These are phyloP conservation scores for Leccinellum albellum DNA, from an alignment of 768 basidiomycete species.

Conservation along the genomic window DNA sequence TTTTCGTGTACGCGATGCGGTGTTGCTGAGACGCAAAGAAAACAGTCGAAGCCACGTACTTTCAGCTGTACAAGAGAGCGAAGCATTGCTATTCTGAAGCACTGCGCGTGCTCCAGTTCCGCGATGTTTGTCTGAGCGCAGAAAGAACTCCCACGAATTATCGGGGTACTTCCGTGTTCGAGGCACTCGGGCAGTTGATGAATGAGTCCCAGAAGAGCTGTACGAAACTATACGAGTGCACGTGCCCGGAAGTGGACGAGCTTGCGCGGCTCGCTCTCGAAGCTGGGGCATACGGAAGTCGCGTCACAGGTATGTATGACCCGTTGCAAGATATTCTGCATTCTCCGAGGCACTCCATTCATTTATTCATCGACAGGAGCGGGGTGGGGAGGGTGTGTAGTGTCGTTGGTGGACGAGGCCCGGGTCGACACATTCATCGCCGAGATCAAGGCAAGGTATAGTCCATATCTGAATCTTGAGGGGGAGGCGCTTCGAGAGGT, in stretches of 20 bases:
- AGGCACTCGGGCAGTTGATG: conserved; percentile 67
- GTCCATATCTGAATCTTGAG: conserved; percentile 57
- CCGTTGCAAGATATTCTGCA: not conserved
- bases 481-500: conserved; percentile 58
- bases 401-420: conserved; percentile 70
- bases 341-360: not conserved
- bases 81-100: conserved; percentile 82
- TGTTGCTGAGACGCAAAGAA: not conserved
- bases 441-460: conserved; percentile 56
- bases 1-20: not conserved
- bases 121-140: conserved; percentile 55
- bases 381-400: conserved; percentile 89
- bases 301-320: not conserved
- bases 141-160: conserved; percentile 22
- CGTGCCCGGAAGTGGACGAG: conserved; percentile 73
- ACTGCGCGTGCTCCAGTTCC: conserved; percentile 75
- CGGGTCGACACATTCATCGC: conserved; percentile 62
- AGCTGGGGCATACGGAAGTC: conserved; percentile 51
- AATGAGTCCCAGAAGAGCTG: conserved; percentile 76
- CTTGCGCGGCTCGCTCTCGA: conserved; percentile 59
- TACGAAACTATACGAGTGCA: conserved; percentile 67
- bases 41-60: conserved; percentile 68
- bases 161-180: conserved; percentile 32
- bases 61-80: conserved; percentile 79
- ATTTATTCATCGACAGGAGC: conserved; percentile 49